Evolutionary conservation across 176 grass and related monocot species (phyloP), one percentile per base, ranked within the genome.

Genomic region (Oryza brachyantha): DNA sequence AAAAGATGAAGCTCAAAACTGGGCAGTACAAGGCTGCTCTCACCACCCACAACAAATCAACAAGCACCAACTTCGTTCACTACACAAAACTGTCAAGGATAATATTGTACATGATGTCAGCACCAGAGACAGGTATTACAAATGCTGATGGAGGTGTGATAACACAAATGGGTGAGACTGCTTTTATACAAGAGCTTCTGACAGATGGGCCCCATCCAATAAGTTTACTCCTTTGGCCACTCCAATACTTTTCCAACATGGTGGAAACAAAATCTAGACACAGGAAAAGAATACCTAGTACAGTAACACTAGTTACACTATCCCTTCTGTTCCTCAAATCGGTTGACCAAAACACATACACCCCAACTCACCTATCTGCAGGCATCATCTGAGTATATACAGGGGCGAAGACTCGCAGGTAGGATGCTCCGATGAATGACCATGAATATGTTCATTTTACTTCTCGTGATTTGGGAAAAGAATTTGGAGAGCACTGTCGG

Each of bases 281-380:
- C 75, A 87, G 41, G 27, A 17, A 86, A 91, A 81, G 91, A 93
- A 94, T 94, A 86, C 85, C 79, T 91, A 78, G 68, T 70, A 91
- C 72, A 85, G 68, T 83, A 80, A 85, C 54, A 71, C 79, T 81
- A 61, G 52, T 57, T 57, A 50, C 43, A 57, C 52, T 81, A 69
- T 24, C 78, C 83, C 70, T 74, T 72, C 61, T 3, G 64, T 69
- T 52, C 57, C 84, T 86, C 76, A 36, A 84, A 73, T 84, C 37
- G 59, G 35, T 67, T 40, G 16, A 80, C 38, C 43, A 67, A 39
- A 25, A 88, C 73, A 86, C 75, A 83, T 60, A 76, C 70, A 77
- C 29, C 41, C 35, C 54, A 4, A 50, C 35, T 66, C 57, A 45
- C 27, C 88, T 79, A 77, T 85, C 85, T 57, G 61, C 79, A 63